Evolutionary conservation across 2,329 filamentous ascomycete genomes (phyloP), one percentile per base, ranked within the genome.

Genomic region (Aspergillus felis): DNA sequence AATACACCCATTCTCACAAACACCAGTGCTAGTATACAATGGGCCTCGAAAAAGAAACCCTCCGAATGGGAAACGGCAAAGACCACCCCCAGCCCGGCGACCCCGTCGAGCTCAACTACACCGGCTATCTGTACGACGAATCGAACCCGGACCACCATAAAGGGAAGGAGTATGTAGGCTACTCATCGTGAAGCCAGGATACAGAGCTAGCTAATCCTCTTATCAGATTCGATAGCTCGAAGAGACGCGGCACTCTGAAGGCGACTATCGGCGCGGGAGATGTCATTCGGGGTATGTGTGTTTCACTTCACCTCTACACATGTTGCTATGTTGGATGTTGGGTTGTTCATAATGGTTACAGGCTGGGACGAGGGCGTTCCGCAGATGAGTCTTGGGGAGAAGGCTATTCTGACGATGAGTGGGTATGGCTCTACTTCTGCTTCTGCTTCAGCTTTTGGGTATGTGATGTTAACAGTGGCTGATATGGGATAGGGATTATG

Each of bases 341-440:
- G 12, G 12, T 10, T 44, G 7, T 20, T 35, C 25, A 38, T 56
- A 25, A 25, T 24, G 46, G 53, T 9, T 27, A 12, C 22, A 66
- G 90, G 86, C 66, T 95, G 85, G 91, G 92, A 91, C 70, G 87
- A 96, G 78, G 92, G 89, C 64, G 92, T 97, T 54, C 78, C 81
- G 51, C 81, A 85, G 71, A 97, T 99, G 93, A 87, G 88, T 72
- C 81, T 96, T 58, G 92, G 93, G 73, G 93, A 97, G 84, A 93
- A 90, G 81, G 87, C 91, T 54, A 90, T 85, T 53, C 82, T 99
- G 63, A 88, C 87, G 65, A 97, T 97, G 72, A 84, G 87, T 62
- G 82, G 84, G 88, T 92, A 82, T 75, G 83, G 70, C 28, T 22
- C 27, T 44, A 58, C 54, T 27, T 42, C 24, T 2, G 14, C 12